phyloP scores from a whole-genome alignment of 805 yeast species.

The Wickerhamiella allomyrinae region DNA sequence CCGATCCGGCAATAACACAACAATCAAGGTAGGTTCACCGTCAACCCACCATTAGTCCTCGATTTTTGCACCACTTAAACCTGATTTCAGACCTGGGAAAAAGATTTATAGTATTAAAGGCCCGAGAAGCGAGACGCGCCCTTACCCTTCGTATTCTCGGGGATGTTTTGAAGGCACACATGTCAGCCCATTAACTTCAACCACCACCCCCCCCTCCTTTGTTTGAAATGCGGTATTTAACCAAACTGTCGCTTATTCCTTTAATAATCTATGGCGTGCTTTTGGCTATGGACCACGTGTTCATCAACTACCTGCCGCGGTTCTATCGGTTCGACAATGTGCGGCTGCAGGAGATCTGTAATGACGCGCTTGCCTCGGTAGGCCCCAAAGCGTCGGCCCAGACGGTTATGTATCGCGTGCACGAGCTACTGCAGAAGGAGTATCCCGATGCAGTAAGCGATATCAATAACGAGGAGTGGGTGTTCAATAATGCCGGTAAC shows the following conservation, averaged over 20 bases:
- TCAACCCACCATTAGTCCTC: no score
- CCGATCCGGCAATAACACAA: no score
- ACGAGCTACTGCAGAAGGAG: slow-evolving; percentile 39
- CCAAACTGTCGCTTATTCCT: slow-evolving; percentile 8
- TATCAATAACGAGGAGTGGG: slow-evolving; percentile 71
- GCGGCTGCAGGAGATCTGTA: slow-evolving; percentile 43
- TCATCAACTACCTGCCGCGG: slow-evolving; percentile 38
- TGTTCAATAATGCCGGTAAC: slow-evolving; percentile 95
- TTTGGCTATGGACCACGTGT: slow-evolving; percentile 15
- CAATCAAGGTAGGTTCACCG: no score
- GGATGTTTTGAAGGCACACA: not conserved
- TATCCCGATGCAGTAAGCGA: slow-evolving; percentile 70
- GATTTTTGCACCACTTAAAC: no score
- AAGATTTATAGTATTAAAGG: no score
- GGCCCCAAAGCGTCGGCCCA: slow-evolving; percentile 30
- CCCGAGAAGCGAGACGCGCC: not conserved
- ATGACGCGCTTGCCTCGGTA: slow-evolving; percentile 37
- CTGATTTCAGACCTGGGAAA: no score
- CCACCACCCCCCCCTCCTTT: no score
- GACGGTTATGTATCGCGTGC: slow-evolving; percentile 19
- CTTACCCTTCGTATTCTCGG: not conserved
- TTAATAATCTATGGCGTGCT: slow-evolving; percentile 12
- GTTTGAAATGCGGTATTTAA: no score
- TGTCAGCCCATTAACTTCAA: no score
- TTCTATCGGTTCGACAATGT: slow-evolving; percentile 57